Evolutionary conservation across 495 filamentous ascomycete genomes (phyloP), one percentile per base, ranked within the genome.

Genomic region (Aspergillus bridgeri): DNA sequence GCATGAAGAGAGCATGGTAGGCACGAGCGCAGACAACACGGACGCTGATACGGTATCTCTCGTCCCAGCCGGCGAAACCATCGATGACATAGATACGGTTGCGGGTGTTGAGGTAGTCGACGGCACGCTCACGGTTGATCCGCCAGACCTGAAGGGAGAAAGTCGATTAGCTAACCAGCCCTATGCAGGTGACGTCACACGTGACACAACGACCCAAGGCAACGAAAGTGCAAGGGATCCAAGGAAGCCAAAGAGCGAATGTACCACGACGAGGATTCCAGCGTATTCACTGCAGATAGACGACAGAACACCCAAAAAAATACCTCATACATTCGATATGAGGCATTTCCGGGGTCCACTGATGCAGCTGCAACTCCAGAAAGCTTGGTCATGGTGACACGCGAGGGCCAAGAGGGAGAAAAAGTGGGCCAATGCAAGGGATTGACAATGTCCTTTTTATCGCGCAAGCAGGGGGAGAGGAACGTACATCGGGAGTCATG

Each of bases 1-100:
- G 90, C 94, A 98, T 98, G 89, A 98, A 98, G 58, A 98, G 84
- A 61, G 94, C 94, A 83, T 98, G 94, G 83, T 98, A 98, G 76
- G 94, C 94, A 72, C 94, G 90, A 60, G 94, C 94, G 78, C 94
- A 98, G 71, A 98, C 91, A 60, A 98, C 93, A 63, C 94, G 95
- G 68, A 98, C 94, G 66, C 86, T 89, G 80, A 98, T 98, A 58
- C 92, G 84, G 83, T 98, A 98, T 69, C 93, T 91, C 83, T 95
- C 88, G 65, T 98, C 94, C 94, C 94, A 98, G 65, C 94, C 94
- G 59, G 94, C 94, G 72, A 86, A 98, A 60, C 94, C 94, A 77
- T 98, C 94, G 59, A 98, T 79, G 58, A 98, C 94, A 75, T 98
- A 98, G 79, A 98, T 98, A 67, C 94, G 90, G 72, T 96, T 96